Evolutionary conservation across 306 rosid genomes (phyloP).

Genomic region (Aeschynomene evenia): DNA sequence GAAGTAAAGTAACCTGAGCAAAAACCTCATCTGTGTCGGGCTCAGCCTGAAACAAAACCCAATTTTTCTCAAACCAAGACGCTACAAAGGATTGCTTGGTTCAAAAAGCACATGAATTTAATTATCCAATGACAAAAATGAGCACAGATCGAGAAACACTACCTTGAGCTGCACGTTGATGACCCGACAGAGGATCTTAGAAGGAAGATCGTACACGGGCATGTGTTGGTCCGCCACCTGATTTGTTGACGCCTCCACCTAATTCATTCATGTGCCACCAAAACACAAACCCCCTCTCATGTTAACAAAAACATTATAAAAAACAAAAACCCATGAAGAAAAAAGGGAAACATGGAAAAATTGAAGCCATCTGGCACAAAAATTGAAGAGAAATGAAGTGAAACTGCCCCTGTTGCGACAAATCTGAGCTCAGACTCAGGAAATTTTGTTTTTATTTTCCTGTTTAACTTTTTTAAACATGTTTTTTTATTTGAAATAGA

Average conservation of each 20-base stretch:
- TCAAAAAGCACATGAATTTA: conserved; percentile 22
- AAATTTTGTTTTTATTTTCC: neutral
- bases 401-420: neutral
- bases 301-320: neutral
- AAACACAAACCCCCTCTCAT: neutral
- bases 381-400: neutral
- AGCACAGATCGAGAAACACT: conserved; percentile 17
- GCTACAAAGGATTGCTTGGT: too few species aligned
- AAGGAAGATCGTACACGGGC: conserved; percentile 76
- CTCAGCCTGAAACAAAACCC: conserved; percentile 67
- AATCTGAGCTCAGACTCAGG: conserved; percentile 20
- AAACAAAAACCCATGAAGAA: neutral
- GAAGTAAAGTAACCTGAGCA: conserved; percentile 78
- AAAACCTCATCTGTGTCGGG: conserved; percentile 91
- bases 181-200: conserved; percentile 80
- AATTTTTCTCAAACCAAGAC: too few species aligned
- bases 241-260: conserved; percentile 96
- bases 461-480: neutral
- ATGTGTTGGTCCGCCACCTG: conserved; percentile 86
- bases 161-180: conserved; percentile 81
- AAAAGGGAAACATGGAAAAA: neutral
- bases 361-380: neutral
- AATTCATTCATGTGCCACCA: conserved; percentile 3
- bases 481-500: too few species aligned
- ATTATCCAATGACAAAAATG: neutral